Evolutionary conservation across 2,329 filamentous ascomycete genomes (phyloP).

Genomic region (Coniella lustricola): DNA sequence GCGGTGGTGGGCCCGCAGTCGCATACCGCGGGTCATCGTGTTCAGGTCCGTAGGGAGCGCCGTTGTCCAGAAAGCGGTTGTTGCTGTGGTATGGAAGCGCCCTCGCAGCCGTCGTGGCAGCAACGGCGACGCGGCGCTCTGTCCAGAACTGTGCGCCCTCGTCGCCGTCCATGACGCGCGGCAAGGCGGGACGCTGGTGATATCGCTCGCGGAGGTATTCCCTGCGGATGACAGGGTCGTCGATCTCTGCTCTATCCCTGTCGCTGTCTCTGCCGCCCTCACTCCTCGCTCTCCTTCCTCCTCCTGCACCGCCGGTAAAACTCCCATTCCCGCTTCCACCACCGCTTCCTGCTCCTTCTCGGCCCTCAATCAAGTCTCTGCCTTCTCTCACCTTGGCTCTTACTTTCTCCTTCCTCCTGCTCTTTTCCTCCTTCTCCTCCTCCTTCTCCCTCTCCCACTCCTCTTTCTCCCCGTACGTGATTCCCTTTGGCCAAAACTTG

Average conservation of each 20-base stretch:
- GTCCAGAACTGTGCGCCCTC: background rate
- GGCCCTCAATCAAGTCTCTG: slow-evolving; percentile 4
- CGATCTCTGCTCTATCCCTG: too few relatives aligned
- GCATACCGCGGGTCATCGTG: background rate
- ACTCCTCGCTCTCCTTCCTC: background rate
- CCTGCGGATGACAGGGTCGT: background rate
- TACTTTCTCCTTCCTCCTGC: slow-evolving; percentile 14
- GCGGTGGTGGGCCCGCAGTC: background rate
- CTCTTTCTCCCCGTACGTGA: slow-evolving; percentile 31
- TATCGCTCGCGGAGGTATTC: background rate
- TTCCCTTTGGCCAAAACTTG: slow-evolving; percentile 33
- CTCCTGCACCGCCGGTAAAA: background rate
- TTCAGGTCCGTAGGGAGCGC: background rate
- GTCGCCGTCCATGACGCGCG: background rate
- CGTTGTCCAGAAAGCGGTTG: background rate
- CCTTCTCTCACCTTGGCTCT: slow-evolving; percentile 14
- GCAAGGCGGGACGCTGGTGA: background rate
- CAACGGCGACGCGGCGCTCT: background rate
- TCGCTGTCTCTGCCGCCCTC: slow-evolving; percentile 7
- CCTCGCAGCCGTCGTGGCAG: too few relatives aligned
- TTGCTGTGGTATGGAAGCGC: too few relatives aligned
- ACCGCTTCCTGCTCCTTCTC: background rate
- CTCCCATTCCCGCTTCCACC: background rate
- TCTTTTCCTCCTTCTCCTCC: slow-evolving; percentile 15
- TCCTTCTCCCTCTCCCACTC: slow-evolving; percentile 27